Evolutionary conservation across 768 basidiomycete species (phyloP).

Genomic region (Leccinum broughii): DNA sequence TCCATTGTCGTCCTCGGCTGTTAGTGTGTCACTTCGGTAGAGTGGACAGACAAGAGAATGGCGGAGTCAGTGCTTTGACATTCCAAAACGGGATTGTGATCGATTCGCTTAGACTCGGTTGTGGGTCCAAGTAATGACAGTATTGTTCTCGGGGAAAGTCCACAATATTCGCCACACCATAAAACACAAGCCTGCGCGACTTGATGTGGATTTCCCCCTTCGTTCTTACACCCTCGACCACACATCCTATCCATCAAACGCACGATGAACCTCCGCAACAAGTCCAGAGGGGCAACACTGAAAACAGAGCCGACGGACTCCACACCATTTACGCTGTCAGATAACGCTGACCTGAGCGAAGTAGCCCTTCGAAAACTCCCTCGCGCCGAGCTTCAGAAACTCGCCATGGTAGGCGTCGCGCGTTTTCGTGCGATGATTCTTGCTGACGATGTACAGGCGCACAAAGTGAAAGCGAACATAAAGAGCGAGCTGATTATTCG

Average conservation of each 20-base stretch:
- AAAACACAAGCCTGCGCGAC: slow-evolving; percentile 5
- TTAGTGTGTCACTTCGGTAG: neutral
- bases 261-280: slow-evolving; percentile 12
- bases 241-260: slow-evolving; percentile 1
- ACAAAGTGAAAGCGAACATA: slow-evolving; percentile 26
- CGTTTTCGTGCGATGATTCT: neutral
- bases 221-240: neutral
- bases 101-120: slow-evolving; percentile 16
- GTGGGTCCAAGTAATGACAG: slow-evolving; percentile 15
- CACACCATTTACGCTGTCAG: neutral
- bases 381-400: slow-evolving; percentile 27
- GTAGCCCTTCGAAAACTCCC: slow-evolving; percentile 24
- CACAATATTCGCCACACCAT: slow-evolving; percentile 7
- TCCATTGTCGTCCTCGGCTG: slow-evolving; percentile 4
- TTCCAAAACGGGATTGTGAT: slow-evolving; percentile 4
- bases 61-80: slow-evolving; percentile 17
- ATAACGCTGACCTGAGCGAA: slow-evolving; percentile 10
- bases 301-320: neutral
- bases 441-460: slow-evolving; percentile 17
- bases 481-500: slow-evolving; percentile 30
- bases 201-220: neutral
- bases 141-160: slow-evolving; percentile 15
- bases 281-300: slow-evolving; percentile 6
- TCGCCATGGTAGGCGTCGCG: slow-evolving; percentile 22
- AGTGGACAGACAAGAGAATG: neutral